phyloP scores from a whole-genome alignment of 139 green algal species.

The Trebouxia sp. region DNA sequence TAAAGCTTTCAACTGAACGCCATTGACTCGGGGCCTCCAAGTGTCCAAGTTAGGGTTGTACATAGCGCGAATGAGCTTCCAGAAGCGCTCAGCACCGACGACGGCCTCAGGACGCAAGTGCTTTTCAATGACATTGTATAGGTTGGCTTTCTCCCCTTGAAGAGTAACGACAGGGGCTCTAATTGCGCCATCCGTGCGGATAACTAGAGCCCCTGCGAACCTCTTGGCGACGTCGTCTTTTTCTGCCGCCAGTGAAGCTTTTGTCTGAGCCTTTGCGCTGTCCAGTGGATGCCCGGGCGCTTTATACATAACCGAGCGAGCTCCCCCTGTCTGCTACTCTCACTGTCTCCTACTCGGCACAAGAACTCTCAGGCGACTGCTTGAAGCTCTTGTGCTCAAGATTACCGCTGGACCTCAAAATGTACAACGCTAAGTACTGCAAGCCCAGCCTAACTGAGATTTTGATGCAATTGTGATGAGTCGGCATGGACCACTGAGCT shows the following conservation, averaged over 20 bases:
- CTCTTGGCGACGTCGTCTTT: conserved; percentile 29
- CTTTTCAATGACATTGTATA: conserved; percentile 51
- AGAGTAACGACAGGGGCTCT: conserved; percentile 38
- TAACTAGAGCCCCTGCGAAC: conserved; percentile 20
- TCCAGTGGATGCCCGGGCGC: conserved; percentile 11
- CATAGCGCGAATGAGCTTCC: conserved; percentile 39
- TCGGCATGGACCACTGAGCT: background rate
- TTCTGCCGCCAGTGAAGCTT: conserved; percentile 23
- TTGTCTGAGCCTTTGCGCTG: conserved; percentile 21
- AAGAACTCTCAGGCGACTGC: conserved; percentile 12
- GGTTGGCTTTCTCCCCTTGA: conserved; percentile 39
- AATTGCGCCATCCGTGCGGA: conserved; percentile 29
- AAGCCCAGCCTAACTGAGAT: background rate
- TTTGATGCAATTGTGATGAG: conserved; percentile 14
- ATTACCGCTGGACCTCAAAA: background rate
- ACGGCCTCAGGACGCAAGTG: conserved; percentile 43
- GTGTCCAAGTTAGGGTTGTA: conserved; percentile 54
- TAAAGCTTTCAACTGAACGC: conserved; percentile 63
- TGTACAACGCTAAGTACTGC: background rate
- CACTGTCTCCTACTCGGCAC: conserved; percentile 9
- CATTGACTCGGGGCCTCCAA: conserved; percentile 64
- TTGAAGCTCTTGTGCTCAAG: conserved; percentile 2
- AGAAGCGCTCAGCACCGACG: conserved; percentile 50
- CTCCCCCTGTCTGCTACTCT: background rate
- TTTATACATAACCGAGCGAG: background rate